Evolutionary conservation across 2,329 filamentous ascomycete species (phyloP).

Genomic region (Keithomyces neogunnii): DNA sequence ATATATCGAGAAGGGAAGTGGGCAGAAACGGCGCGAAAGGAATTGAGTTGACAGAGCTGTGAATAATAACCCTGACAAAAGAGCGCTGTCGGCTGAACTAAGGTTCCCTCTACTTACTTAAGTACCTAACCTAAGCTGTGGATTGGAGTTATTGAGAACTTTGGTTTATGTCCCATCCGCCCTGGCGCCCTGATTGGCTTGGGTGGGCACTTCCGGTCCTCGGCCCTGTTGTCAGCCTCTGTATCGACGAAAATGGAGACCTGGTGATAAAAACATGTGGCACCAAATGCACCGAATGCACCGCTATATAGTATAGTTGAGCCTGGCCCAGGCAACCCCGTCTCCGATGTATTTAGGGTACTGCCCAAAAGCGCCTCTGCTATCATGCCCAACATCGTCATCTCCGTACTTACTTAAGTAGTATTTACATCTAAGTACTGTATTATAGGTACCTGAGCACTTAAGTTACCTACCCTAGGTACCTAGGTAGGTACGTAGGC

Average conservation of each 20-base stretch:
- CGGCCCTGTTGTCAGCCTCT: not conserved
- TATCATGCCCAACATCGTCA: too few relatives aligned
- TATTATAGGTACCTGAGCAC: too few relatives aligned
- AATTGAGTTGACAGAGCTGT: not conserved
- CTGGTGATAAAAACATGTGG: too few relatives aligned
- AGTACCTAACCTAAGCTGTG: not conserved
- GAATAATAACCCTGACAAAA: not conserved
- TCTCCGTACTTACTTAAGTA: too few relatives aligned
- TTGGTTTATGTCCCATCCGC: not conserved
- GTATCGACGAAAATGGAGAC: not conserved
- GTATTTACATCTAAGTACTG: too few relatives aligned
- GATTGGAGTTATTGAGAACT: not conserved
- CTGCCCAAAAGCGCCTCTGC: too few relatives aligned
- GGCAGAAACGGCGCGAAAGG: not conserved
- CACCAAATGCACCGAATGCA: too few relatives aligned
- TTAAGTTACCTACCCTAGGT: too few relatives aligned
- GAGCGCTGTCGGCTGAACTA: not conserved
- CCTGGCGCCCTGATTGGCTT: slow-evolving; percentile 5
- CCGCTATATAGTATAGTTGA: too few relatives aligned
- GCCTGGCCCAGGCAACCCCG: too few relatives aligned
- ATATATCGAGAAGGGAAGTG: not conserved
- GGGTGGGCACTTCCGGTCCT: not conserved
- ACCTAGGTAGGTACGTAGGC: not conserved
- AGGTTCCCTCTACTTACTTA: not conserved
- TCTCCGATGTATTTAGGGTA: too few relatives aligned